Conservation (phyloP, 75 land plant genomes). For the Pinus tabuliformis region DNA sequence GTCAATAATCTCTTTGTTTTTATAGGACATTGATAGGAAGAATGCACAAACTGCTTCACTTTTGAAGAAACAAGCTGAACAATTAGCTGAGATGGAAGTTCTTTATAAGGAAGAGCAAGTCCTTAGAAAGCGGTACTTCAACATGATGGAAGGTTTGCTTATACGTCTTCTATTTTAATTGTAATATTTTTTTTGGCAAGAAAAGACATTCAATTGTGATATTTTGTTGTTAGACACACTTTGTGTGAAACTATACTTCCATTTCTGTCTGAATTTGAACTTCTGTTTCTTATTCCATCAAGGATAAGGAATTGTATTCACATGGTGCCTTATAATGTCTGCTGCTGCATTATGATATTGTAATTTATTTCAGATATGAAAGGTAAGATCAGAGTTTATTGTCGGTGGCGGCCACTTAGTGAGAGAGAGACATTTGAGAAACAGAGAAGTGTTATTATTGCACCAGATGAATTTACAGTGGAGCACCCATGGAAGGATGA, state of each 20-base stretch:
- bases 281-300: neutral
- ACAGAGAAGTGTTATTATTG: constrained; percentile 22
- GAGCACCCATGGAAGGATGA: constrained; percentile 55
- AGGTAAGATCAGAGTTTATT: constrained; percentile 50
- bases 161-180: neutral
- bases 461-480: constrained; percentile 40
- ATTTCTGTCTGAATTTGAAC: neutral
- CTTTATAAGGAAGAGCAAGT: constrained; percentile 43
- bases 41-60: constrained; percentile 96
- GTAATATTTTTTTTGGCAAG: too few species aligned
- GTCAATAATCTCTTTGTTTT: neutral
- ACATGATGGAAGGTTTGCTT: constrained; percentile 45
- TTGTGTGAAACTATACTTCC: neutral
- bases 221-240: too few species aligned
- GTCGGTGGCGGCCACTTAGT: constrained; percentile 42
- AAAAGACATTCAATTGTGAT: too few species aligned
- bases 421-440: constrained; percentile 37
- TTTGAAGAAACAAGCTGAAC: constrained; percentile 89
- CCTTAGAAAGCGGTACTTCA: constrained; percentile 42
- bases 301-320: neutral
- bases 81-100: constrained; percentile 76
- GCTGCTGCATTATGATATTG: constrained; percentile 1
- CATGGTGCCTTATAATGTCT: neutral
- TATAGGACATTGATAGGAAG: constrained; percentile 95
- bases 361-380: constrained; percentile 44